Conservation (phyloP, 495 filamentous ascomycete genomes). For the Aspergillus homomorphus region DNA sequence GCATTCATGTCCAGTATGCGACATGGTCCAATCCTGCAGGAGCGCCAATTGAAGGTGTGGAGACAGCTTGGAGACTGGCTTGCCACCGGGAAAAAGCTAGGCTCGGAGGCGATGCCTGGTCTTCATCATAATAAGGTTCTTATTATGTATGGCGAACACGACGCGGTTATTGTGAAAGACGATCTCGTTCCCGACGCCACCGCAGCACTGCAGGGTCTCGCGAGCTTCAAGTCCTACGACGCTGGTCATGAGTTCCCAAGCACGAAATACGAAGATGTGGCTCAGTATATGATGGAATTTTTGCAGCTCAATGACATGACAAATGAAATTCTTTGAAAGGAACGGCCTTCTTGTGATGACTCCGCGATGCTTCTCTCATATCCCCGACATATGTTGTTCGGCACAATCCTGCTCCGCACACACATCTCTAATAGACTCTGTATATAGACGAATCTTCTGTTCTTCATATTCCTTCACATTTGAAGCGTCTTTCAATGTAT, state of each 20-base stretch:
- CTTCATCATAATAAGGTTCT: conserved; percentile 50
- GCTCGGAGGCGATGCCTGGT: conserved; percentile 19
- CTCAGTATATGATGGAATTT: conserved; percentile 39
- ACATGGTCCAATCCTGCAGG: conserved; percentile 51
- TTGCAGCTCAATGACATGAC: conserved; percentile 26
- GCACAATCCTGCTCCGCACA: conserved; percentile 2
- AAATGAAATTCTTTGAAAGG: conserved; percentile 9
- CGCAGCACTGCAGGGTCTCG: conserved; percentile 47
- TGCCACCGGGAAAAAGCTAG: conserved; percentile 35
- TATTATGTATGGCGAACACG: conserved; percentile 52
- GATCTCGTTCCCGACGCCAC: conserved; percentile 57
- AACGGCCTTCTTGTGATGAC: not conserved
- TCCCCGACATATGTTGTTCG: conserved; percentile 8
- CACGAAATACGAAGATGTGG: conserved; percentile 51
- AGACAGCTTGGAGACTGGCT: conserved; percentile 49
- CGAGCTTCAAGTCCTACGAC: conserved; percentile 45
- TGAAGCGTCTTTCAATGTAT: conserved; percentile 6
- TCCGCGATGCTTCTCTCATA: conserved; percentile 3
- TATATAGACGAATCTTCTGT: conserved; percentile 23
- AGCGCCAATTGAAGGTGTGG: conserved; percentile 55
- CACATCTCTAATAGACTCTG: conserved; percentile 24
- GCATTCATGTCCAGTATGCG: conserved; percentile 57
- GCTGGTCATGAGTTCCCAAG: conserved; percentile 60
- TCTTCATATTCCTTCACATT: not conserved
- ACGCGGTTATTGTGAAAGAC: conserved; percentile 52